Evolutionary conservation across 2,329 filamentous ascomycete species (phyloP), one percentile per base, ranked within the genome.

Genomic region (Aureobasidium uvarum): DNA sequence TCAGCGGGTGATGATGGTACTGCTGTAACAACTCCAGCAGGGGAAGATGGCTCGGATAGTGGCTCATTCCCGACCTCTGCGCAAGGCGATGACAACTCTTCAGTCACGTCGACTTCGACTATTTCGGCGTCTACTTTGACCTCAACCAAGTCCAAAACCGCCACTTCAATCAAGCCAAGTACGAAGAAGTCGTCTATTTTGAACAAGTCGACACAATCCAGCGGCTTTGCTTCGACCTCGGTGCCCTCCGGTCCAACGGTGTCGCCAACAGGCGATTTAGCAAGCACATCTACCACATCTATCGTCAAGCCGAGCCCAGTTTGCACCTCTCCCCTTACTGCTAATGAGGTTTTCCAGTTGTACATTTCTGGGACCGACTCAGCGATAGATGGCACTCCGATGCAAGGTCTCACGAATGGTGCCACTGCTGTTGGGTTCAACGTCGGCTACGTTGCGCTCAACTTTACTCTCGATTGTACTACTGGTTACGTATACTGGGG

Each of bases 401-500:
- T 65, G 33, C 63, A 59, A 45, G 63, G 63, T 13, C 23, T 65
- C 5, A 38, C 38, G 8, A 65, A 60, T 20, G 63, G 63, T n/a
- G 50, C 55, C 10, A 65, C 63, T 16, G 52, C 50, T 7, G 54
- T 65, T 16, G 54, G 63, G 8, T 65, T 59, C 36, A 59, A 39
- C 18, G 63, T 65, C 20, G 63, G 63, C 6, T 65, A 65, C 16
- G 38, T 45, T 18, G 13, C 54, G 5, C 54, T 65, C 5, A 65
- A 55, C 14, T 65, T 65, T 23, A 65, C 50, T 1, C 41, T 59
- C n/a, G 54, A 65, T 33, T 65, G 63, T 43, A 25, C 18, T 23
- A 65, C 54, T 18, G 54, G 52, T 7, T 59, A 65, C n/a, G 38
- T 65, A 16, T 59, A 65, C 36, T 59, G 52, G 54, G 63, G 63